Percentiles rank a stretch among this genome's conserved stretches.
These are phyloP conservation scores for Cyclanthera cordifolia DNA, from an alignment of 306 rosid species.

Conservation along the genomic window DNA sequence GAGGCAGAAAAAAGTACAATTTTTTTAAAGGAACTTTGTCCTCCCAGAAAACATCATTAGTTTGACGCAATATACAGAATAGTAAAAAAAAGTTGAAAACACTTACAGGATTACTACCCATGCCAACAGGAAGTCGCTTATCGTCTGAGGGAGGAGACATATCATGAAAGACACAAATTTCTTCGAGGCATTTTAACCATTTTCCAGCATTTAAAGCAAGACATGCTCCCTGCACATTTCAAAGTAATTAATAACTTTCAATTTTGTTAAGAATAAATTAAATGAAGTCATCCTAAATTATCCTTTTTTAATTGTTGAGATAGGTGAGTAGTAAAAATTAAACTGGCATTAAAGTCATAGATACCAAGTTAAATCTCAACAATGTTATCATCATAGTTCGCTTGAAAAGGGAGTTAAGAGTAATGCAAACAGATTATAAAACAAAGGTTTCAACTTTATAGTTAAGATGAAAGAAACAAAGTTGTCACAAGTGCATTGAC, in stretches of 20 bases:
- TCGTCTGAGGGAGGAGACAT: constrained; percentile 61
- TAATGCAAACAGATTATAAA: not conserved
- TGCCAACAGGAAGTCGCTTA: constrained; percentile 94
- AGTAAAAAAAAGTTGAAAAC: constrained; percentile 10
- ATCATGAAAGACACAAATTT: constrained; percentile 64
- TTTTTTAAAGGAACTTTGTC: not conserved
- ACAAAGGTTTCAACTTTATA: not conserved
- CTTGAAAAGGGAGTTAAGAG: not conserved
- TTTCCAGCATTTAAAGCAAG: constrained; percentile 62
- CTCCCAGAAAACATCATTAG: not conserved
- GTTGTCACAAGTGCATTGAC: not conserved
- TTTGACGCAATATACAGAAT: not conserved
- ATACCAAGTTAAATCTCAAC: not conserved
- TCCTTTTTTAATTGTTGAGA: not conserved
- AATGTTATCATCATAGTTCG: not conserved
- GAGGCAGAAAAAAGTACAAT: constrained; percentile 12
- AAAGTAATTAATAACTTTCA: constrained; percentile 8
- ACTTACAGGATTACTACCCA: constrained; percentile 98
- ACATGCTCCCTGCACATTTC: constrained; percentile 70
- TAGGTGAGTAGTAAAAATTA: not conserved
- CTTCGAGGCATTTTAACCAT: constrained; percentile 53
- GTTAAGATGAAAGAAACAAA: not conserved
- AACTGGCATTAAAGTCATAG: not conserved
- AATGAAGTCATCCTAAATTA: constrained; percentile 17
- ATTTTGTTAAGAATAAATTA: not conserved